phyloP scores from a whole-genome alignment of 177 flowering plant genomes.

The Tripterygium wilfordii region DNA sequence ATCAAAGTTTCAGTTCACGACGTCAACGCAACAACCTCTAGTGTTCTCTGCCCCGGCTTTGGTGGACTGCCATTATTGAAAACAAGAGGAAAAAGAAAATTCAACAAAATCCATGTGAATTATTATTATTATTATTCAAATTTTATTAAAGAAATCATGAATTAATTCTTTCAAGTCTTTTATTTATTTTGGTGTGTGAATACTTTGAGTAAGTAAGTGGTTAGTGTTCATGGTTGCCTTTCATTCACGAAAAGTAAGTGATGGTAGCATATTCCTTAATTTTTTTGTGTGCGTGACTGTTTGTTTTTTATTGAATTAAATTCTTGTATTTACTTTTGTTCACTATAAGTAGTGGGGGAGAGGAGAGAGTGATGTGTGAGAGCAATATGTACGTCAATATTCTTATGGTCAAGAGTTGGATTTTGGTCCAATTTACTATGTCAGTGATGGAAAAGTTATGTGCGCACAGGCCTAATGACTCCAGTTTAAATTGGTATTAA shows the following conservation, averaged over 20 bases:
- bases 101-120: not conserved
- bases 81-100: not conserved
- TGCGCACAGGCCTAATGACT: too few relatives aligned
- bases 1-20: conserved; percentile 27
- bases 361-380: too few relatives aligned
- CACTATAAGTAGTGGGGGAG: too few relatives aligned
- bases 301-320: conserved; percentile 1
- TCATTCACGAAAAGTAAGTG: conserved; percentile 55
- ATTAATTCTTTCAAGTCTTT: conserved; percentile 10
- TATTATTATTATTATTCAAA: not conserved
- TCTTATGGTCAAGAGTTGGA: too few relatives aligned
- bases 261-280: conserved; percentile 22
- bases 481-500: conserved; percentile 2
- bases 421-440: too few relatives aligned
- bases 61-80: conserved; percentile 49
- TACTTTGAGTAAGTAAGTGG: conserved; percentile 49
- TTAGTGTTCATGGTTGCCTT: conserved; percentile 44
- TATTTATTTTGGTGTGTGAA: conserved; percentile 14
- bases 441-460: too few relatives aligned
- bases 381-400: too few relatives aligned
- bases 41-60: conserved; percentile 56
- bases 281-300: conserved; percentile 3
- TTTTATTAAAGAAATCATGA: not conserved
- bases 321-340: not conserved
- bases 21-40: conserved; percentile 24